These are phyloP conservation scores for Cordyceps javanica DNA, from an alignment of 2,329 filamentous ascomycete species.

Conservation along the genomic window DNA sequence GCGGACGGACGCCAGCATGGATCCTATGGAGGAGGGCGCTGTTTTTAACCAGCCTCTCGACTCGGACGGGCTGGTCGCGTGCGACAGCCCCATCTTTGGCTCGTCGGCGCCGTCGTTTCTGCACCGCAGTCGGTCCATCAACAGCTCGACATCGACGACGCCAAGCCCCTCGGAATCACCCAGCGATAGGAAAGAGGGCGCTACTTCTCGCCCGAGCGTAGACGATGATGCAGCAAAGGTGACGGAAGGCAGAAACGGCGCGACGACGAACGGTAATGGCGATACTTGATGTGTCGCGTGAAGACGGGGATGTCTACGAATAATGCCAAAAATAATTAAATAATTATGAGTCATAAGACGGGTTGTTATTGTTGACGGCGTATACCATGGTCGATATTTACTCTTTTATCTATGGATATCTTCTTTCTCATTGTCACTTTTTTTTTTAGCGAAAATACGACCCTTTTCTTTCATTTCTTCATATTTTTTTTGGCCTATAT, in stretches of 20 bases:
- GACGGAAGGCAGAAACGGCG: background rate
- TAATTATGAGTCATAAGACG: background rate
- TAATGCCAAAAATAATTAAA: background rate
- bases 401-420: background rate
- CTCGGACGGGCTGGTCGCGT: conserved; percentile 9
- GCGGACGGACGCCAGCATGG: conserved; percentile 16
- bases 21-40: conserved; percentile 27
- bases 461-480: background rate
- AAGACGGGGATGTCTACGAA: background rate
- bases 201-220: background rate
- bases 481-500: background rate
- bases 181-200: background rate
- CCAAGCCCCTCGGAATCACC: background rate
- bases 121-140: background rate
- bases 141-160: background rate
- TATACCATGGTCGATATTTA: background rate
- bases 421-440: background rate
- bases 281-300: background rate
- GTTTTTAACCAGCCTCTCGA: conserved; percentile 28
- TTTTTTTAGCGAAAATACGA: background rate
- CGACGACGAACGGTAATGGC: background rate
- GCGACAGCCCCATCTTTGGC: conserved; percentile 11
- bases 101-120: conserved; percentile 4
- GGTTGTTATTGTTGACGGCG: background rate
- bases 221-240: background rate